Percentiles rank a stretch among this genome's conserved stretches.
Evolutionary conservation across 2,329 filamentous ascomycete genomes (phyloP).

Genomic region (Trichophyton schoenleinii): DNA sequence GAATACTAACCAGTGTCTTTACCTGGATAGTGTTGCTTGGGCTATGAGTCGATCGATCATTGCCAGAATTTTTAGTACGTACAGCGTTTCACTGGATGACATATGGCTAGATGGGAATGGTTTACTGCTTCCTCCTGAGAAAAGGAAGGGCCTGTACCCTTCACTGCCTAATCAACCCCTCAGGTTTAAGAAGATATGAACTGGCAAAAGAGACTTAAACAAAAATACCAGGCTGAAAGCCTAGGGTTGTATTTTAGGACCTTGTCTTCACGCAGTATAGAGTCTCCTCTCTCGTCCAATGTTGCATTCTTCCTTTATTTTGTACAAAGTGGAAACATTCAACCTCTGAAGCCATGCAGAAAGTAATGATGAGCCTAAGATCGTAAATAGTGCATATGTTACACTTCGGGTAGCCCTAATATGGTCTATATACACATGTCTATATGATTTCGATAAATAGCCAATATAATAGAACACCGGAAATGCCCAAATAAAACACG

Average conservation of each 20-base stretch:
- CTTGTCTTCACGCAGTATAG: no score
- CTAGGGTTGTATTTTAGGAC: no score
- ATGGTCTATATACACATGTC: not conserved
- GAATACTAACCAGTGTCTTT: not conserved
- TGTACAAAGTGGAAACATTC: no score
- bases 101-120: conserved; percentile 3
- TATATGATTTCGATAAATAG: not conserved
- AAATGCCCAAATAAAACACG: not conserved
- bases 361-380: no score
- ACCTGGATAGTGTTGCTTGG: conserved; percentile 11
- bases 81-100: conserved; percentile 9
- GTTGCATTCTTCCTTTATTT: no score
- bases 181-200: not conserved
- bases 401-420: no score
- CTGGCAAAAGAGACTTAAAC: not conserved
- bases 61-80: conserved; percentile 13
- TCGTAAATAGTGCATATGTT: no score
- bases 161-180: conserved; percentile 9
- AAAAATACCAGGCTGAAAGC: no score
- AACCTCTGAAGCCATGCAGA: no score
- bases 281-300: no score
- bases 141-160: conserved; percentile 11
- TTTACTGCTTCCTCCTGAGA: conserved; percentile 3
- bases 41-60: conserved; percentile 11
- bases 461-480: not conserved